A percentile compares a stretch with the other conserved stretches of the same genome.
phyloP scores from a whole-genome alignment of 257 asterid species.

The Nicotiana otophora region DNA sequence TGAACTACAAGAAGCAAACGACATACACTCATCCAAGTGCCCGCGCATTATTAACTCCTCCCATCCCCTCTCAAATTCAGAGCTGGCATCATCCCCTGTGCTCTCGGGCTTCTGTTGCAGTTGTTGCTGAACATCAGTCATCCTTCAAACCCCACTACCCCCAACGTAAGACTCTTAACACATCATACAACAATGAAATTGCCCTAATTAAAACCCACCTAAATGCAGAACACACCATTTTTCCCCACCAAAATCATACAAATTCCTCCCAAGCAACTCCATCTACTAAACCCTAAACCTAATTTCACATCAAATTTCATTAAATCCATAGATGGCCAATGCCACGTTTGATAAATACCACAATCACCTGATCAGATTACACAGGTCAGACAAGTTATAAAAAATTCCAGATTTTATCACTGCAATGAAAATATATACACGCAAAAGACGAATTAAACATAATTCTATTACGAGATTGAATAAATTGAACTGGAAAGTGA shows the following conservation, averaged over 20 bases:
- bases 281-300: slow-evolving; percentile 27
- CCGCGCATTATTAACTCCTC: slow-evolving; percentile 85
- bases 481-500: neutral
- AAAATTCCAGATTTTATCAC: neutral
- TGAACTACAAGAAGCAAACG: slow-evolving; percentile 77
- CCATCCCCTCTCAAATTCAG: slow-evolving; percentile 81
- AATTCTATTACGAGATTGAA: neutral
- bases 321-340: slow-evolving; percentile 13
- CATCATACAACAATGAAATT: neutral
- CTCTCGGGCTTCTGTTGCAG: slow-evolving; percentile 85
- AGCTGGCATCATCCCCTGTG: slow-evolving; percentile 45
- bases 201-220: slow-evolving; percentile 1
- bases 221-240: slow-evolving; percentile 9
- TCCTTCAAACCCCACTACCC: slow-evolving; percentile 24
- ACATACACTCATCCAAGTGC: slow-evolving; percentile 77
- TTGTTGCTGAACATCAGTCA: slow-evolving; percentile 70
- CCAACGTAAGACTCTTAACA: neutral
- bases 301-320: slow-evolving; percentile 26
- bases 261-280: slow-evolving; percentile 35
- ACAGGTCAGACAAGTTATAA: neutral
- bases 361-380: slow-evolving; percentile 35
- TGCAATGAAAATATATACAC: neutral
- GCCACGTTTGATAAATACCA: slow-evolving; percentile 35
- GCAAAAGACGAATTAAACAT: neutral
- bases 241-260: slow-evolving; percentile 21